Evolutionary conservation across 768 basidiomycete species (phyloP), one percentile per base, ranked within the genome.

Genomic region (Erythrobasidium yunnanense): DNA sequence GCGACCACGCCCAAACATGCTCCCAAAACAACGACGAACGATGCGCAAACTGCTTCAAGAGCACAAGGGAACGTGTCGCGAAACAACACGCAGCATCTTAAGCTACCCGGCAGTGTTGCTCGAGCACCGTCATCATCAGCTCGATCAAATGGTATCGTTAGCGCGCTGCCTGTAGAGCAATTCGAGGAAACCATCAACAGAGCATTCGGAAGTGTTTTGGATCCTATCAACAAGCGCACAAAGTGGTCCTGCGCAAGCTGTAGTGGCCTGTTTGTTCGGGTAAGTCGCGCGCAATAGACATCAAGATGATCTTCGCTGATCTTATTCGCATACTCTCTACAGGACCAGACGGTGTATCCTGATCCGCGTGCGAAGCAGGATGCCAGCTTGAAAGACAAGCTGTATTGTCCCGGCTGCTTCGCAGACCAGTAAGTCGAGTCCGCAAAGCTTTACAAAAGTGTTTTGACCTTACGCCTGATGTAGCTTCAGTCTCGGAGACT

Each of bases 361-460:
- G 60, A 63, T 51, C 60, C 60, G n/a, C 42, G 60, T 18, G 60
- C 60, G 18, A 63, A 51, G 23, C 7, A 25, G 3, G 60, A 63
- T 32, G 11, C n/a, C 2, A 15, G 7, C 25, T 30, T 63, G 2
- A 20, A 49, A 18, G 49, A 46, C 47, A 56, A 25, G 18, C 15
- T 45, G 15, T 50, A 30, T 47, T 29, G 51, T 50, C 56, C 57
- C 23, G 15, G 11, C 56, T 71, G 72, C 27, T 71, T 72, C 53
- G 69, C 70, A 25, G 70, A 70, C 70, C 70, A 71, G 71, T 72
- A 15, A 11, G 60, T 32, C n/a, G n/a, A n/a, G n/a, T n/a, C n/a
- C n/a, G n/a, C n/a, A n/a, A n/a, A n/a, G n/a, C n/a, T n/a, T n/a
- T n/a, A n/a, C n/a, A n/a, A n/a, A n/a, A n/a, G n/a, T n/a, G n/a